Base-by-base conservation (phyloP, 164 flowering plant species). In the Chimonanthus salicifolius region DNA sequence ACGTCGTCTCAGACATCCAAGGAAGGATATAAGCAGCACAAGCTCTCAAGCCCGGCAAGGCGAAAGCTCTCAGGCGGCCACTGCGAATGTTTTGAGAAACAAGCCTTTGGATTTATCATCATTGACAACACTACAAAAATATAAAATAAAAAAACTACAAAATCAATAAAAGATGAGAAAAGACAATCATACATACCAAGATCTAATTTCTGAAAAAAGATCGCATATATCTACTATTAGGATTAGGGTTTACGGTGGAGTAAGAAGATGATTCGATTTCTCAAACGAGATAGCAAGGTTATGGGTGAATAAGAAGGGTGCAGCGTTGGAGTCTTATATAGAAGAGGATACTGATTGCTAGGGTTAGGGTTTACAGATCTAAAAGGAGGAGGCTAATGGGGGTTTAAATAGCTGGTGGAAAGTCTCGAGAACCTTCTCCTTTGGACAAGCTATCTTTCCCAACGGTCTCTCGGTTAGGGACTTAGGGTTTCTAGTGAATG, bases 41-140 rank as follows among this genome's bases (percentile, higher is more conserved):
- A 60, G 73, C 73, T 71, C 73, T 71, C 66, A 71, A 71, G 73
- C 73, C 66, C 51, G 65, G 73, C 73, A 74, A 81, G 85, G 83
- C 87, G 90, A 87, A 87, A 88, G 86, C 83, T 79, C 81, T 85
- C 64, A 79, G 92, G 87, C 85, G 88, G 88, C 84, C 83, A 86
- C 87, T 88, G 92, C 89, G 90, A 85, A 88, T 87, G 92, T 82
- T 77, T 75, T 83, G 87, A 83, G 85, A 83, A 83, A 83, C 83
- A 81, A 83, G 84, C 84, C 85, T 83, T 79, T n/a, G 64, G 50
- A 47, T 21, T 71, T 79, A 13, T 80, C 74, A 71, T 62, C 74
- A 62, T 47, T 5, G 49, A 47, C 49, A 10, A 4, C 16, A 51
- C n/a, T 9, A n/a, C 9, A 71, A 46, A 71, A 7, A n/a, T n/a